These are phyloP conservation scores for Phytopythium oedochilum DNA, from an alignment of 352 stramenopile genomes.

Conservation along the genomic window DNA sequence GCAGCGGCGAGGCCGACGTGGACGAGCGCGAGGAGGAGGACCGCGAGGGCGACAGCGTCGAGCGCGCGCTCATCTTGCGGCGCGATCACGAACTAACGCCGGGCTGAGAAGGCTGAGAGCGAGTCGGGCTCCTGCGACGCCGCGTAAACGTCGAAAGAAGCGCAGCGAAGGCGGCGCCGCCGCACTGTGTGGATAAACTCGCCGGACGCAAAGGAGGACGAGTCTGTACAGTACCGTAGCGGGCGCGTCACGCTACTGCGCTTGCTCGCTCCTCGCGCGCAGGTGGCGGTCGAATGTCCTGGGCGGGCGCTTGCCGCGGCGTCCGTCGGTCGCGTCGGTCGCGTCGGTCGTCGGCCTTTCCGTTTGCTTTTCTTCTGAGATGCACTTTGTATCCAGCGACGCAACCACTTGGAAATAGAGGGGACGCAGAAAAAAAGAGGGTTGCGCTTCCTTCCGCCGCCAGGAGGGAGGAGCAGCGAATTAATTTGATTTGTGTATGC, in stretches of 20 bases:
- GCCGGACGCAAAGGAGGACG: too few relatives aligned
- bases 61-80: not conserved
- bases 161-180: not conserved
- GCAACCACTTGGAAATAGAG: not conserved
- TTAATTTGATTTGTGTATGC: too few relatives aligned
- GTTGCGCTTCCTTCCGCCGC: not conserved
- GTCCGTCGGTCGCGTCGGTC: not conserved
- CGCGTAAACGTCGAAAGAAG: not conserved
- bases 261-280: too few relatives aligned
- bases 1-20: constrained; percentile 9
- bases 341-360: not conserved
- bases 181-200: not conserved
- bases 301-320: not conserved
- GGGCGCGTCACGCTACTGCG: too few relatives aligned
- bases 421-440: not conserved
- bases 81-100: not conserved
- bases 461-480: not conserved
- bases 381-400: not conserved
- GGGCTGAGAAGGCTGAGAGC: too few relatives aligned
- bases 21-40: constrained; percentile 10
- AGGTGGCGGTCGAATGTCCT: too few relatives aligned
- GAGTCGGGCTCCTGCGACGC: too few relatives aligned
- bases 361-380: not conserved
- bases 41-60: not conserved
- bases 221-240: too few relatives aligned